phyloP scores from a whole-genome alignment of 768 basidiomycete species.

The Lactifluus hygrophoroides region DNA sequence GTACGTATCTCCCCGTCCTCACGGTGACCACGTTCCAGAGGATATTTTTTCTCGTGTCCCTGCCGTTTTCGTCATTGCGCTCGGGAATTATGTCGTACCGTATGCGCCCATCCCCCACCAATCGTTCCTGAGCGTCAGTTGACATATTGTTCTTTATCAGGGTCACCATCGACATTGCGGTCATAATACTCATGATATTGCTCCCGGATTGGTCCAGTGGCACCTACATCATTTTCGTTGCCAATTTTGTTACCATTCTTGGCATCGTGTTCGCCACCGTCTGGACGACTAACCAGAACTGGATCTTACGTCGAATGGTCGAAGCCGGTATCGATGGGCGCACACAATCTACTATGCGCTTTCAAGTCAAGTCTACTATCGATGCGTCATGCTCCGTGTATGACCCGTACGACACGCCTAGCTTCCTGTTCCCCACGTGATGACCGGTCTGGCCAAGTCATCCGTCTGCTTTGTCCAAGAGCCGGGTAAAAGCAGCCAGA shows the following conservation, averaged over 20 bases:
- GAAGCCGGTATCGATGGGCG: slow-evolving; percentile 11
- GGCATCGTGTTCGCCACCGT: slow-evolving; percentile 20
- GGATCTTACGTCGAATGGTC: slow-evolving; percentile 16
- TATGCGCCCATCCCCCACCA: background rate
- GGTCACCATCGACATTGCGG: slow-evolving; percentile 11
- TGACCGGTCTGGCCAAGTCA: background rate
- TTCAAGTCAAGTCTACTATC: slow-evolving; percentile 8
- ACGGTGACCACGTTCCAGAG: background rate
- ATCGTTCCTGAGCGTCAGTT: background rate
- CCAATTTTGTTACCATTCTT: slow-evolving; percentile 19
- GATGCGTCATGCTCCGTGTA: background rate
- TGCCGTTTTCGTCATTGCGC: slow-evolving; percentile 15
- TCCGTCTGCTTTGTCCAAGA: background rate
- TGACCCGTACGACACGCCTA: slow-evolving; percentile 3
- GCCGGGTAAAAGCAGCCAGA: background rate
- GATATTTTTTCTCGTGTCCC: slow-evolving; percentile 17
- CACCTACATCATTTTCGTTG: slow-evolving; percentile 12
- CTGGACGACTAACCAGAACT: slow-evolving; percentile 20
- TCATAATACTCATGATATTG: slow-evolving; percentile 10
- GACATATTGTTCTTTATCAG: slow-evolving; percentile 1
- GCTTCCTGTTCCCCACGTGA: background rate
- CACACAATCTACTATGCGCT: slow-evolving; percentile 14
- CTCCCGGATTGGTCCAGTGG: slow-evolving; percentile 11
- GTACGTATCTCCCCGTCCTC: background rate
- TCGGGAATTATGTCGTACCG: slow-evolving; percentile 20